phyloP scores from a whole-genome alignment of 192 early-diverging fungal genomes.

The Entomortierella beljakovae region DNA sequence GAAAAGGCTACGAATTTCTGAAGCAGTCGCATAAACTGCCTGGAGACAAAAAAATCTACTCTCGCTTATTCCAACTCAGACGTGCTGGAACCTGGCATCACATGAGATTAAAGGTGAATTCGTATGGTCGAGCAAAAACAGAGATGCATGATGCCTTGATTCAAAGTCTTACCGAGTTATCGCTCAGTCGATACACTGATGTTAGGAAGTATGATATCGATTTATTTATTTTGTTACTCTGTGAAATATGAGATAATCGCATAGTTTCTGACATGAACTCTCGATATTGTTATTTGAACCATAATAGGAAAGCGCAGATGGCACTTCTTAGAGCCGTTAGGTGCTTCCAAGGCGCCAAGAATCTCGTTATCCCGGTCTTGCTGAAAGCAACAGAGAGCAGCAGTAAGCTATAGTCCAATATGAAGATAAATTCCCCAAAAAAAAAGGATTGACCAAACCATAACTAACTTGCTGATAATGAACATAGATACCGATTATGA shows the following conservation, averaged over 20 bases:
- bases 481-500: conserved; percentile 58
- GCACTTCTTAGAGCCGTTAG: conserved; percentile 60
- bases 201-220: background rate
- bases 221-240: background rate
- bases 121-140: conserved; percentile 56
- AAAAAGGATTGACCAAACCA: too few species aligned
- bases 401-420: conserved; percentile 8
- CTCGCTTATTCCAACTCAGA: conserved; percentile 58
- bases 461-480: background rate
- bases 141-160: conserved; percentile 65
- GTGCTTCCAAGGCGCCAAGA: conserved; percentile 63
- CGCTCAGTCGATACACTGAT: conserved; percentile 18
- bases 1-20: conserved; percentile 66
- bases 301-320: conserved; percentile 66
- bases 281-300: conserved; percentile 65
- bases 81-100: conserved; percentile 66
- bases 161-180: conserved; percentile 68
- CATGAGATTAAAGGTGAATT: conserved; percentile 67
- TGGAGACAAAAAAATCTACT: conserved; percentile 63
- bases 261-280: conserved; percentile 66
- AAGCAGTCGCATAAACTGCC: conserved; percentile 60
- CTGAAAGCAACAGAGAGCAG: conserved; percentile 60
- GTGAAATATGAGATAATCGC: too few species aligned
- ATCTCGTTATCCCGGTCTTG: conserved; percentile 59
- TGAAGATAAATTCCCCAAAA: too few species aligned